Conservation (phyloP, 176 grass and related monocot genomes). For the Eragrostis curvula region DNA sequence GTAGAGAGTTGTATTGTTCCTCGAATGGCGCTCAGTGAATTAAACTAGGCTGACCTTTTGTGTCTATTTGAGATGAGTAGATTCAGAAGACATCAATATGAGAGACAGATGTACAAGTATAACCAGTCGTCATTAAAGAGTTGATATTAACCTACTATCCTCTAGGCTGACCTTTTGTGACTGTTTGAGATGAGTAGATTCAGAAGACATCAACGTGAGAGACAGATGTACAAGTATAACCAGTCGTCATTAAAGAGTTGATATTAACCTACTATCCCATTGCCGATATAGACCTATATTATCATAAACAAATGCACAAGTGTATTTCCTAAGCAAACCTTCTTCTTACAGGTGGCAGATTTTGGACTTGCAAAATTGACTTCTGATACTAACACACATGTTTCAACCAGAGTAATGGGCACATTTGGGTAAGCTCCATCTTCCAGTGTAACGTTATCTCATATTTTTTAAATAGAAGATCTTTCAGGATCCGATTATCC, state of each 20-base stretch:
- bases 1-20: background rate
- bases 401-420: slow-evolving; percentile 96
- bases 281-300: background rate
- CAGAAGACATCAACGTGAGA: slow-evolving; percentile 3
- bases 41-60: slow-evolving; percentile 9
- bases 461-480: background rate
- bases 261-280: slow-evolving; percentile 22
- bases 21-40: background rate
- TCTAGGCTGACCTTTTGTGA: slow-evolving; percentile 2
- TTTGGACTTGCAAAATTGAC: slow-evolving; percentile 95
- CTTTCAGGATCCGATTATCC: background rate
- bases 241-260: slow-evolving; percentile 32
- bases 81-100: slow-evolving; percentile 19
- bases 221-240: slow-evolving; percentile 1
- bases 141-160: slow-evolving; percentile 29
- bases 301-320: background rate
- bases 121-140: slow-evolving; percentile 28
- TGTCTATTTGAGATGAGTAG: slow-evolving; percentile 14
- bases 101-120: slow-evolving; percentile 1
- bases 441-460: slow-evolving; percentile 19
- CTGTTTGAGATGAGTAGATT: slow-evolving; percentile 29
- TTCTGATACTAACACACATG: slow-evolving; percentile 82
- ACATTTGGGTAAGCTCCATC: slow-evolving; percentile 80
- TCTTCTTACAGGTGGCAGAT: slow-evolving; percentile 83
- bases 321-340: slow-evolving; percentile 13